Base-by-base conservation (phyloP, 805 yeast species). In the Wickerhamiella sorbophila region DNA sequence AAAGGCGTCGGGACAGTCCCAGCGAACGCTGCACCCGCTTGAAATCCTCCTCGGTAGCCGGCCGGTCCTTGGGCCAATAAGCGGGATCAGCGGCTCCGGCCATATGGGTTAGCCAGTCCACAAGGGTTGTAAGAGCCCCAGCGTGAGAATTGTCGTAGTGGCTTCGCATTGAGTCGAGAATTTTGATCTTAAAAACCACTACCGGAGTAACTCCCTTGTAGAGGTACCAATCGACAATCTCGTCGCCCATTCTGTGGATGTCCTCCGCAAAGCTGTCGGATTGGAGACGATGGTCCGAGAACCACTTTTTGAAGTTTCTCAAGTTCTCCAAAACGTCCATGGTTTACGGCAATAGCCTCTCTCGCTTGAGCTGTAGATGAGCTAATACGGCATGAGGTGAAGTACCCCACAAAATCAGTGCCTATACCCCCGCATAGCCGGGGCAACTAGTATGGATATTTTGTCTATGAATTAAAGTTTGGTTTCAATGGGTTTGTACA, bases 1-100 rank as follows among this genome's bases (percentile, higher is more conserved):
- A 31, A 16, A 53, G 22, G 36, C 42, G 42, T 24, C 57, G 40
- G 12, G 54, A 47, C 15, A 53, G 47, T 5, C 57, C 57, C 29
- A 34, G 19, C 16, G 32, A 17, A 12, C 16, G 33, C 14, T 33
- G 9, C 8, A n/a, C 16, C n/a, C 9, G 15, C 12, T 29, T 20
- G 16, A 20, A 19, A 5, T 38, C 41, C n/a, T 45, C 45, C 3
- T 12, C 26, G 17, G 27, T 38, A 18, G 36, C 27, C 21, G 31
- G 31, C 31, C 33, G 36, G 9, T 40, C 44, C 6, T 35, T 35
- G 8, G 29, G 18, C 53, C 54, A 53, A 41, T 50, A 52, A 32
- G 29, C 33, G 12, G 39, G 45, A 17, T 50, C 50, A 9, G 41
- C 48, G 12, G 44, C 24, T 4, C 39, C 16, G 1, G 49, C 50